A percentile compares a stretch with the other conserved stretches of the same genome.
phyloP scores from a whole-genome alignment of 2,329 filamentous ascomycete species.

The Epicoccum sorghinum region DNA sequence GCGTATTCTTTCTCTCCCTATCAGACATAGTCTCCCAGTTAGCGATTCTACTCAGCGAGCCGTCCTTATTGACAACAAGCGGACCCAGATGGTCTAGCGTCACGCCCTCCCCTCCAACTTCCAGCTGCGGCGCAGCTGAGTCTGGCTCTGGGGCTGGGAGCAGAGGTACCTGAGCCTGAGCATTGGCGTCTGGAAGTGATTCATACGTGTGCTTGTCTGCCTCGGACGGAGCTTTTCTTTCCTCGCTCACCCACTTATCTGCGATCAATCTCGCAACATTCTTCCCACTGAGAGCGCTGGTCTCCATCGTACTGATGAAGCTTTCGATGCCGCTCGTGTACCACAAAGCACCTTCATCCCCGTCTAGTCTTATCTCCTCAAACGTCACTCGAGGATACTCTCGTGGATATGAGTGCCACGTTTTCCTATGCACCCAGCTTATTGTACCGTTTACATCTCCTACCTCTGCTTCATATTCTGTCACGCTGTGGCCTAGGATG shows the following conservation, averaged over 20 bases:
- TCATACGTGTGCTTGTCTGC: background rate
- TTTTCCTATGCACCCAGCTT: constrained; percentile 48
- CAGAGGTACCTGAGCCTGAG: background rate
- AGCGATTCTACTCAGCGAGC: constrained; percentile 70
- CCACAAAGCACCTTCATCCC: constrained; percentile 60
- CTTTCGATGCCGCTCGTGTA: constrained; percentile 78
- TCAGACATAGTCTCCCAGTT: constrained; percentile 77
- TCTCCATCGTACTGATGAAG: constrained; percentile 98
- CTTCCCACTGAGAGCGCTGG: constrained; percentile 87
- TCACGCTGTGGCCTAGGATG: constrained; percentile 52
- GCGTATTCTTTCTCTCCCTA: constrained; percentile 69
- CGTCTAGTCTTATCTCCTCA: constrained; percentile 71
- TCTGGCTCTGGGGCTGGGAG: background rate
- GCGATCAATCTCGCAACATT: constrained; percentile 77
- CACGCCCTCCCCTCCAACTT: constrained; percentile 50
- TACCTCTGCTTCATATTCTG: constrained; percentile 40
- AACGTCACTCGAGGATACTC: constrained; percentile 86
- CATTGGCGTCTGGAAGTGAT: background rate
- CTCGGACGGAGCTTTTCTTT: background rate
- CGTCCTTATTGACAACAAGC: constrained; percentile 75
- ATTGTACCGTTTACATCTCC: constrained; percentile 40
- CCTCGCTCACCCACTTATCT: constrained; percentile 58
- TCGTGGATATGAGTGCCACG: constrained; percentile 88
- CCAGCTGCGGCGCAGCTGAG: constrained; percentile 28
- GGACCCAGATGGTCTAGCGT: constrained; percentile 73